Evolutionary conservation across 108 stramenopile species (phyloP), one percentile per base, ranked within the genome.

Genomic region (Nitzschia putrida): DNA sequence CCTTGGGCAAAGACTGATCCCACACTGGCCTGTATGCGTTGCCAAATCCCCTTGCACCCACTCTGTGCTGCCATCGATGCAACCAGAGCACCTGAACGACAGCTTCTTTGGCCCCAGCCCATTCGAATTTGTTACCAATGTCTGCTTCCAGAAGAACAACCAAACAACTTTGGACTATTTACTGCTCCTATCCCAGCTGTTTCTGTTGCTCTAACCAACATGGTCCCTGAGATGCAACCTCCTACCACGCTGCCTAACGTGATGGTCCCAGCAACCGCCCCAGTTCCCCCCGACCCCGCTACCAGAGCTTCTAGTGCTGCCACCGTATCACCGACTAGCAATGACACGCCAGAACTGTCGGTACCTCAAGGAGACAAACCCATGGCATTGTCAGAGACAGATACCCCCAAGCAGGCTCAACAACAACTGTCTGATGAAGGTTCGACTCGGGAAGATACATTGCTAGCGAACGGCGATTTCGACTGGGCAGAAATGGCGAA

Each of bases 31-130:
- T 59, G 58, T 29, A 59, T 38, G 11, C 58, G 58, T 13, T 59
- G 58, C 7, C 34, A 9, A 38, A 34, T 14, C 26, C 34, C 58
- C 2, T 3, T 59, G 2, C 58, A 59, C 29, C 29, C 58, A 18
- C 38, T 29, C 16, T 59, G 58, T 20, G 58, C 58, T 40, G 58
- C 58, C 16, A 59, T 59, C 38, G 58, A 59, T 59, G 58, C 58
- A 1, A n/a, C 39, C 5, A 40, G 38, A 20, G 7, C 58, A 39
- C 7, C 7, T n/a, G 13, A 25, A 29, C 34, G 34, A 14, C 58
- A 59, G 16, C n/a, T 2, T 20, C n/a, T 38, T 8, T 38, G 38
- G 12, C 58, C 58, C 1, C 34, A 59, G 18, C 38, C 39, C 2
- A 59, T 59, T 29, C 26, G 37, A 18, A 59, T 59, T 40, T 59